Base-by-base conservation (phyloP, 805 yeast species). In the Saccharomycopsis schoenii region DNA sequence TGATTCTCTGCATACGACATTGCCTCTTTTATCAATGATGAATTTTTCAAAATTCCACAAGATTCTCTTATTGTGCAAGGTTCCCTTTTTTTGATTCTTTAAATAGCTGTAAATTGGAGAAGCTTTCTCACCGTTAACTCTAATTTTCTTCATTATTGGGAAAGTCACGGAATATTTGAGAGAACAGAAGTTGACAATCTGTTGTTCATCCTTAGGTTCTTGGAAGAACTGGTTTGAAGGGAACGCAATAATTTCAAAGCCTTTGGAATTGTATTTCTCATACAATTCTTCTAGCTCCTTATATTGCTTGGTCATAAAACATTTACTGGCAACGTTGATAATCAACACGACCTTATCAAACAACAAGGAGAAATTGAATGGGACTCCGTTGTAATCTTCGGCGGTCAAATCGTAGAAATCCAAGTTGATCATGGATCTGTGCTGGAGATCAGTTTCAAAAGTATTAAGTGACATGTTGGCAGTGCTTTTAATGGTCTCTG, bases 21-120 rank as follows among this genome's bases (percentile, higher is more conserved):
- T 67, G 43, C 94, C 94, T 2, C 79, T 65, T 65, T 76, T 74
- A 69, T 80, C 80, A 55, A 88, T 70, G 55, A 88, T 63, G 71
- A 87, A 88, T 75, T 87, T 87, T 70, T 86, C 92, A 69, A 88
- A 87, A 74, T 87, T 87, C 94, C 94, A 87, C 70, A 83, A 79
- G 66, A 87, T 81, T 60, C 87, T 86, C 65, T 76, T 82, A 74
- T 88, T 81, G n/a, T 96, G 90, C 17, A 88, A 74, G 21, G 76
- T 62, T 29, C 83, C 83, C 19, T 77, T 67, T 80, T 83, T 80
- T 80, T 83, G 71, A 47, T 73, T 67, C 76, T 89, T 89, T 69
- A 89, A 78, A 76, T 72, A 89, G 67, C 78, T 75, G 76, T 82
- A 89, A 41, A 89, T 88, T 3, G 88, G 85, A 68, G 83, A 86